A percentile compares a stretch with the other conserved stretches of the same genome.
Conservation (phyloP, 176 grass and related monocot species). For the Ananas comosus region DNA sequence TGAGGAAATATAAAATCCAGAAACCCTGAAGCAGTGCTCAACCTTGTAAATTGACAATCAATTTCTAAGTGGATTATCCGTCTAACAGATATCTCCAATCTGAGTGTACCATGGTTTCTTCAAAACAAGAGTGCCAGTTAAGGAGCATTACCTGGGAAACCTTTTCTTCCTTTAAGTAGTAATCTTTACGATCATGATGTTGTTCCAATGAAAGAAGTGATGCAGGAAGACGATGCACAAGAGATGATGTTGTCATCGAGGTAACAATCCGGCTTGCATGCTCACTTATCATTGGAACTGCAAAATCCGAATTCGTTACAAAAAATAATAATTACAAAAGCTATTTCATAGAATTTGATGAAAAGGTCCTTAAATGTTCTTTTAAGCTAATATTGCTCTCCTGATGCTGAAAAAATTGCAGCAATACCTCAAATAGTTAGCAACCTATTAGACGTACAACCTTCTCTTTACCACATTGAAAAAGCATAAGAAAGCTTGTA, state of each 20-base stretch:
- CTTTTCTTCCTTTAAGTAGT: slow-evolving; percentile 37
- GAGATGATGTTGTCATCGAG: slow-evolving; percentile 11
- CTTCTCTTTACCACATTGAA: no score
- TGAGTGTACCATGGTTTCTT: background rate
- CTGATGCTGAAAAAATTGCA: no score
- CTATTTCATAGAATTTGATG: no score
- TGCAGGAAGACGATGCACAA: slow-evolving; percentile 30
- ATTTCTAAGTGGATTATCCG: background rate
- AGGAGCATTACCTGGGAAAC: slow-evolving; percentile 39
- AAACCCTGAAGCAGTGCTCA: no score
- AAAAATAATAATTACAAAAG: background rate
- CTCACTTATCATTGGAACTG: slow-evolving; percentile 43
- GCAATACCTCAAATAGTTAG: no score
- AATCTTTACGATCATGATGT: slow-evolving; percentile 17
- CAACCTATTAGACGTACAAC: no score
- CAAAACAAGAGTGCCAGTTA: slow-evolving; percentile 8
- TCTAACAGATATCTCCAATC: background rate
- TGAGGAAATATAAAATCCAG: no score
- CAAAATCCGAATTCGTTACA: background rate
- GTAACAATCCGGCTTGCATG: slow-evolving; percentile 7
- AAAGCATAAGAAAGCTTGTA: no score
- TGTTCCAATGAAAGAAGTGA: slow-evolving; percentile 39
- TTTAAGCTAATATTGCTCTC: no score
- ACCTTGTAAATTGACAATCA: background rate
- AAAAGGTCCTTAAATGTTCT: no score